Evolutionary conservation across 345 rosid genomes (phyloP), one percentile per base, ranked within the genome.

Genomic region (Hibiscus syriacus): DNA sequence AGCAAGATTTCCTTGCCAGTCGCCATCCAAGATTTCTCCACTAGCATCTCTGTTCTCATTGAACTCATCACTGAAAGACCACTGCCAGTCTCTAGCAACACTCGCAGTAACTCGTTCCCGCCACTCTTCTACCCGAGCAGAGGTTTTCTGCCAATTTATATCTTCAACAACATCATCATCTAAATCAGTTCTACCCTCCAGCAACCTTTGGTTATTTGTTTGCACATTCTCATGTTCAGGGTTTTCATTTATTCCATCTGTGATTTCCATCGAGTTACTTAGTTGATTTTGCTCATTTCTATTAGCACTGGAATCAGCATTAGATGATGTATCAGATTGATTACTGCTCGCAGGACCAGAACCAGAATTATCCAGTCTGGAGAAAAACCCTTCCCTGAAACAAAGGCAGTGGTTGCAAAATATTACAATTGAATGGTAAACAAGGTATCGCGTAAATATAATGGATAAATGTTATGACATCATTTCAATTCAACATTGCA

Each of bases 381-480:
- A 88, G 79, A 88, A 74, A 80, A 93, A 85, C 59, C 85, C 97
- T 71, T 84, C 97, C 93, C 98, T 93, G 81, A 46, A 60, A 61
- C 66, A 71, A 17, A 20, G 32, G 70, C 57, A 68, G 20, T 19
- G 66, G 64, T 65, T 25, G 22, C 27, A 54, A 16, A 45, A 58
- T 27, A 30, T 73, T 56, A 69, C 27, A 23, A 58, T 19, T 48
- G 43, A 45, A 62, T 36, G 9, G 53, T 7, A 59, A 6, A 50
- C 12, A 66, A 9, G 59, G 13, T 58, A 41, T 41, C 20, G 23
- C 43, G 25, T 39, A 23, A 63, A 43, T 43, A 63, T 23, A 25
- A 63, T 25, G 14, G 48, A 36, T 0, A 36, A 19, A 22, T 25
- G 19, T 64, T 25, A 17, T 8, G 22, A 22, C 20, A 59, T 34